These are phyloP conservation scores for Talaromyces sp. DNA, from an alignment of 2,329 filamentous ascomycete genomes.

Conservation along the genomic window DNA sequence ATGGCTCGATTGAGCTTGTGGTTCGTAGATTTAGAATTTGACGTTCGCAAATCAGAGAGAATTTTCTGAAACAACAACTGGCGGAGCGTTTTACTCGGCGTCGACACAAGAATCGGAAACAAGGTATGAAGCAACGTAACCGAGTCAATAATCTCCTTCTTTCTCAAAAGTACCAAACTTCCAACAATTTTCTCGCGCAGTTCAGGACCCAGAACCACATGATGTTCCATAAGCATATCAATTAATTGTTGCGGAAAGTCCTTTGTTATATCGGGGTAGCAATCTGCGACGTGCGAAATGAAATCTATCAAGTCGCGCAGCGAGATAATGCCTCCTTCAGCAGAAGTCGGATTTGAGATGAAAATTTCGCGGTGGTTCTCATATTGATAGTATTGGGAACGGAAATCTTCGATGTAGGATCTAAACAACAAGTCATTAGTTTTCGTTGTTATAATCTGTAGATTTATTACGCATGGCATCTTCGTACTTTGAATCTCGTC, in stretches of 20 bases:
- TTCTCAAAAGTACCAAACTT: slow-evolving; percentile 78
- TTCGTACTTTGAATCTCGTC: slow-evolving; percentile 72
- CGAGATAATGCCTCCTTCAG: slow-evolving; percentile 69
- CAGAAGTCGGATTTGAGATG: slow-evolving; percentile 74
- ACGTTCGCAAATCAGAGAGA: slow-evolving; percentile 80
- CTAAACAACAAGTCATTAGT: slow-evolving; percentile 37
- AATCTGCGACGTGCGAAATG: slow-evolving; percentile 88
- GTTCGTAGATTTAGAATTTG: slow-evolving; percentile 83
- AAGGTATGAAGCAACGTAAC: slow-evolving; percentile 77
- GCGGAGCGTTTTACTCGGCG: slow-evolving; percentile 84
- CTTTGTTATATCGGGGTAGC: slow-evolving; percentile 77
- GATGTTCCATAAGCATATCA: slow-evolving; percentile 74
- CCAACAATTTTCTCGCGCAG: slow-evolving; percentile 92
- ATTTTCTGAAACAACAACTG: slow-evolving; percentile 86
- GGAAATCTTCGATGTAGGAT: slow-evolving; percentile 86
- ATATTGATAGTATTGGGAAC: slow-evolving; percentile 87
- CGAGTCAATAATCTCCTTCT: slow-evolving; percentile 91
- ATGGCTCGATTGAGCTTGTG: slow-evolving; percentile 91
- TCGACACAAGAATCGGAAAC: slow-evolving; percentile 92
- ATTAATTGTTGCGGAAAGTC: slow-evolving; percentile 78
- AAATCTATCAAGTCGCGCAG: slow-evolving; percentile 92
- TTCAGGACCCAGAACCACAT: slow-evolving; percentile 76
- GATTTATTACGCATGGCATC: background rate
- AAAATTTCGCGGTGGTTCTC: slow-evolving; percentile 89
- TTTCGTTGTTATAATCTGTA: background rate